Evolutionary conservation across 805 yeast genomes (phyloP), one percentile per base, ranked within the genome.

Genomic region (Myxozyma udenii): DNA sequence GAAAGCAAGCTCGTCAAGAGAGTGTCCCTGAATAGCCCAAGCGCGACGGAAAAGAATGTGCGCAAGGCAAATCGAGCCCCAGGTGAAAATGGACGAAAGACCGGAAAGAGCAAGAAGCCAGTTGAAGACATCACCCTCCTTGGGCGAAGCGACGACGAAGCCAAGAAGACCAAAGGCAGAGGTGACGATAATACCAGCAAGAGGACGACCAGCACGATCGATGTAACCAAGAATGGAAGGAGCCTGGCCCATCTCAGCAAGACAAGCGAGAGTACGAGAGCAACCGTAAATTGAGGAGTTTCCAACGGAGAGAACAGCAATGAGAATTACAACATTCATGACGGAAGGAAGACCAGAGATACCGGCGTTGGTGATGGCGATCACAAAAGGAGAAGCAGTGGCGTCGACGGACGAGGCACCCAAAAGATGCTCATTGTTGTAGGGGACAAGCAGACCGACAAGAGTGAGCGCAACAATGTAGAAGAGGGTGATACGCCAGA

Each of bases 51-150:
- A 84, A 61, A 90, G 74, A 46, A 86, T 70, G 64, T 84, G 90
- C 41, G 83, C 78, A 38, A 78, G 69, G 64, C 84, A 81, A 57
- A 85, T 81, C 4, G 87, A 78, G 46, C 83, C 84, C 95, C 95
- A 86, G 32, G 87, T 82, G 69, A 84, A 80, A 53, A 85, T 73
- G n/a, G 89, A 81, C 0, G 89, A 80, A 57, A 86, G 72, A 55
- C 90, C 90, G 37, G 88, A 81, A 30, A 86, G 68, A n/a, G 90
- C 85, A 62, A 84, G 72, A 68, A 86, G 68, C 93, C 93, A 86
- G 59, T 74, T 73, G 71, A 86, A 87, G 25, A 84, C 83, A 5
- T 53, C 60, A 18, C 56, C 58, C 30, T 81, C 73, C 52, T 75
- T 69, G 7, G 74, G 68, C 37, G 84, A 78, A 3, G 87, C 87